A percentile compares a stretch with the other conserved stretches of the same genome.
Conservation (phyloP, 2,329 filamentous ascomycete species). For the Domatiomyces catenatus region DNA sequence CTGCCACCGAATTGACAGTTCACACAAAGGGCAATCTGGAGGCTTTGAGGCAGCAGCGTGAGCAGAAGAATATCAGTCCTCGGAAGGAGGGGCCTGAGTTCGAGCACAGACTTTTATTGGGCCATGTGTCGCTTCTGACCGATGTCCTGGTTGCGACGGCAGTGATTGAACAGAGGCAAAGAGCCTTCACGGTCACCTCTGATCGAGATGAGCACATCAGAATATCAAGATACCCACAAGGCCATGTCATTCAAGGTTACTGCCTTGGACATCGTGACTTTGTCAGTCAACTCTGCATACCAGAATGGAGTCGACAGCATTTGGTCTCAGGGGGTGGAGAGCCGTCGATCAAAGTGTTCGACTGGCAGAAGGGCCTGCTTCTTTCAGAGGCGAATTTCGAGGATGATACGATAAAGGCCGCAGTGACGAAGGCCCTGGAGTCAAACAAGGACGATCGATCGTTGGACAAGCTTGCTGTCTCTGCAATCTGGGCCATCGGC, state of each 20-base stretch:
- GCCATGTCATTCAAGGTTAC: slow-evolving; percentile 75
- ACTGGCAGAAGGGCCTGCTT: slow-evolving; percentile 50
- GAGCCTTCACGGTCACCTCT: slow-evolving; percentile 48
- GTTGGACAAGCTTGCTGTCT: slow-evolving; percentile 24
- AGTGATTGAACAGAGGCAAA: slow-evolving; percentile 26
- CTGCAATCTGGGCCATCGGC: slow-evolving; percentile 18
- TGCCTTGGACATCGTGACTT: slow-evolving; percentile 83
- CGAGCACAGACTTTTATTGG: slow-evolving; percentile 63
- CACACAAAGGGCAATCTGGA: slow-evolving; percentile 46
- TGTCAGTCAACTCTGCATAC: slow-evolving; percentile 59
- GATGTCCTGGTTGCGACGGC: slow-evolving; percentile 46
- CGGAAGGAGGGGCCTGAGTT: slow-evolving; percentile 43
- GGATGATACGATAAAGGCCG: slow-evolving; percentile 9
- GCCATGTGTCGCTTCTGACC: slow-evolving; percentile 91
- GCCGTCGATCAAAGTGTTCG: slow-evolving; percentile 61
- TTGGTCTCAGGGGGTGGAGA: slow-evolving; percentile 83
- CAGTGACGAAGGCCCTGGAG: slow-evolving; percentile 4
- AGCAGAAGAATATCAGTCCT: slow-evolving; percentile 29
- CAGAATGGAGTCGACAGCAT: slow-evolving; percentile 38
- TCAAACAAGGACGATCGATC: slow-evolving; percentile 8
- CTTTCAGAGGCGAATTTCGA: slow-evolving; percentile 40
- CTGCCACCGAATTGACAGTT: slow-evolving; percentile 44
- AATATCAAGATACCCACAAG: slow-evolving; percentile 64
- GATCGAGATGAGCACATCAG: slow-evolving; percentile 76
- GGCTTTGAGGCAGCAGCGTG: slow-evolving; percentile 40